Base-by-base conservation (phyloP, 768 basidiomycete species). In the Leccinum longicurvipes region DNA sequence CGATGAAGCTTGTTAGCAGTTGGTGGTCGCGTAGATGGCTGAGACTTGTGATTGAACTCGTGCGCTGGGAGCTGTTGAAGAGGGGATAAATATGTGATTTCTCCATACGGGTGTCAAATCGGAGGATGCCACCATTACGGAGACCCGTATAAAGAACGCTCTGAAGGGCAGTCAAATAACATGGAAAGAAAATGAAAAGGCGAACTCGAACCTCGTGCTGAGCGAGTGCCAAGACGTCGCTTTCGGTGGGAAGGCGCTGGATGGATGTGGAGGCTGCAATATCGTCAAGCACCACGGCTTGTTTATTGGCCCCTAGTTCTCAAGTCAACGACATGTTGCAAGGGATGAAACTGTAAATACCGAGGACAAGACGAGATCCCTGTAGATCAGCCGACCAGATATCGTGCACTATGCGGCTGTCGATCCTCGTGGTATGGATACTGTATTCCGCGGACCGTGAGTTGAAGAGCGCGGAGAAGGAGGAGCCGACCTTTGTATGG, bases 181-280 rank as follows among this genome's bases (percentile, higher is more conserved):
- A 42, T 6, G 55, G 54, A 28, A 19, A 23, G 21, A 25, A 8
- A 11, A 21, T 24, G 23, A 24, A 17, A 51, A 24, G 9, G 25
- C 0, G 7, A 36, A 29, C 9, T 63, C 75, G 6, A 41, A 86
- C 86, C 50, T 78, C 70, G 47, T 74, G 66, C 61, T 83, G 83
- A 47, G 74, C 66, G n/a, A 87, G 70, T 3, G 86, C 69, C 59
- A 89, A 82, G 0, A 87, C 82, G 61, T 88, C 86, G 51, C 85
- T 87, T 19, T 74, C 60, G 3, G 85, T 86, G 25, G 75, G 68
- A 10, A 89, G 65, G 55, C 69, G 62, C 51, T 73, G 71, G 2
- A 78, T 63, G 14, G 71, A 68, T 2, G 60, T 55, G 28, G 73
- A 62, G 2, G 61, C 54, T 31, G 80, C 78, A 45, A 87, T 73